These are phyloP conservation scores for Epichloe amarillans DNA, from an alignment of 2,329 filamentous ascomycete genomes.

Conservation along the genomic window DNA sequence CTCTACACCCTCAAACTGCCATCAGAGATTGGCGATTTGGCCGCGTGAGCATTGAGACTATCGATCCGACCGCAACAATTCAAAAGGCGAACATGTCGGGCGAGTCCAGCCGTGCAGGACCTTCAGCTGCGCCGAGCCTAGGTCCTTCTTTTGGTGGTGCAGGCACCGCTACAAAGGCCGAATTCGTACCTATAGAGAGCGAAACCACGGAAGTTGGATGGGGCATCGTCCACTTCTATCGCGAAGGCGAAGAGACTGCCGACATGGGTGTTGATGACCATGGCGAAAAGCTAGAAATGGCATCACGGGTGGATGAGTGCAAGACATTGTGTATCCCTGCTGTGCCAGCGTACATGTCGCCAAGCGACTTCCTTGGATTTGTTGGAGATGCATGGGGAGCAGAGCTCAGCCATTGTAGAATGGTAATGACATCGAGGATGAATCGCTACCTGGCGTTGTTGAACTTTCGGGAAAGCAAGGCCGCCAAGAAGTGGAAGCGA, in stretches of 20 bases:
- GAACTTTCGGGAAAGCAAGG: constrained; percentile 69
- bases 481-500: constrained; percentile 66
- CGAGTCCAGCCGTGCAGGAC: constrained; percentile 27
- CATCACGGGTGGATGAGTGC: constrained; percentile 44
- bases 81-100: constrained; percentile 18
- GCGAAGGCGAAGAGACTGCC: constrained; percentile 64
- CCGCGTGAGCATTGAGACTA: constrained; percentile 62
- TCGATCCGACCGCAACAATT: constrained; percentile 44
- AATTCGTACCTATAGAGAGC: constrained; percentile 57
- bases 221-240: constrained; percentile 89
- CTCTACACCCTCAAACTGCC: constrained; percentile 35
- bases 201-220: constrained; percentile 70
- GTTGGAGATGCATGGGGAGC: constrained; percentile 77
- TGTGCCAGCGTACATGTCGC: constrained; percentile 86
- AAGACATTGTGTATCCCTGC: constrained; percentile 87
- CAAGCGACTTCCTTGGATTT: constrained; percentile 81
- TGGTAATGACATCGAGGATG: constrained; percentile 78
- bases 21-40: constrained; percentile 69
- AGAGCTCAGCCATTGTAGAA: constrained; percentile 82
- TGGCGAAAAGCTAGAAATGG: constrained; percentile 14
- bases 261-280: constrained; percentile 20
- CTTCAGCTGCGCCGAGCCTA: constrained; percentile 37
- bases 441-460: constrained; percentile 93
- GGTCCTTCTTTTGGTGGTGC: constrained; percentile 42
- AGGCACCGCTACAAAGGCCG: constrained; percentile 70